phyloP scores from a whole-genome alignment of 1,284 basidiomycete species.

The Psilocybe mexicana region DNA sequence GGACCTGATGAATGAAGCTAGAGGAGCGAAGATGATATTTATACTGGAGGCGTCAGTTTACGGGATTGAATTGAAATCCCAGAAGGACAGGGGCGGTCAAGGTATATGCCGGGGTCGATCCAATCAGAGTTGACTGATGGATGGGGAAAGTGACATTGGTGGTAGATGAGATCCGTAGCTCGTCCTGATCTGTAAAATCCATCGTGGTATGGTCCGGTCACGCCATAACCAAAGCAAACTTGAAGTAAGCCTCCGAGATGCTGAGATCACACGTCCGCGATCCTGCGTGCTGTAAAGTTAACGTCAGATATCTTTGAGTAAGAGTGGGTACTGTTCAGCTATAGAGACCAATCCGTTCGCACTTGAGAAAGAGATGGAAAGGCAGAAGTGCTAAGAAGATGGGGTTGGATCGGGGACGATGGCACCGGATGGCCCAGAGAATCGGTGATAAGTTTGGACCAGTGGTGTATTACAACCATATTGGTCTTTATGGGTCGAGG shows the following conservation, averaged over 20 bases:
- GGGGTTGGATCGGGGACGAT: background rate
- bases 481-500: background rate
- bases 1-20: conserved; percentile 1
- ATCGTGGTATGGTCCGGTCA: conserved; percentile 1
- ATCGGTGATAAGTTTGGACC: background rate
- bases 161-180: background rate
- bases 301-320: background rate
- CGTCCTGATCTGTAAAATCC: background rate
- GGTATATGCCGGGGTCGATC: background rate
- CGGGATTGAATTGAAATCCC: background rate
- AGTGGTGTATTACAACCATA: background rate
- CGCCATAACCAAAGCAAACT: background rate
- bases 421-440: background rate
- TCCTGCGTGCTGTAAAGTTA: background rate
- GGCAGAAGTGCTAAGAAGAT: background rate
- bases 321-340: background rate
- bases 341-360: background rate
- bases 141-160: background rate
- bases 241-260: background rate
- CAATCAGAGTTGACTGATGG: background rate
- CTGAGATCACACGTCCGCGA: background rate
- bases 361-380: background rate
- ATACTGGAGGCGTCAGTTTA: conserved; percentile 1
- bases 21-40: conserved; percentile 6
- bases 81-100: background rate